Base-by-base conservation (phyloP, 2,329 filamentous ascomycete genomes). In the Coniochaeta hoffmannii region DNA sequence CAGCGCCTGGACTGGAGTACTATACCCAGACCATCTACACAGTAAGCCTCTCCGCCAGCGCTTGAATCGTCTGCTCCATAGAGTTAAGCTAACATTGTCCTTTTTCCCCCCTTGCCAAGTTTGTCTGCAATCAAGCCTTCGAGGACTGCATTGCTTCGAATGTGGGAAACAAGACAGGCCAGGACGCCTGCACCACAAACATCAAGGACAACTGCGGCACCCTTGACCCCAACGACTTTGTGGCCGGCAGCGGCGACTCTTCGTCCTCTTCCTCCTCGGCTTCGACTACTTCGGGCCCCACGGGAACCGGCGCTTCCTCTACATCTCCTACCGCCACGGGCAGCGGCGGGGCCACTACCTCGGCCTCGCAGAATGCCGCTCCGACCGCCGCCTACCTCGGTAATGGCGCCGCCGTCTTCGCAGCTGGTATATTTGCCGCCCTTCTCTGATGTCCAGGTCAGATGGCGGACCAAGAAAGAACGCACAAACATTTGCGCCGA, bases 21-120 rank as follows among this genome's bases (percentile, higher is more conserved):
- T 83, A 80, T 69, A 62, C 59, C 51, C 74, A 81, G 70, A 80
- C 79, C 2, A 69, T 83, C 60, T 74, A 75, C 50, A 73, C 70
- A 56, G 69, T 72, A 62, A 60, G 69, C 26, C n/a, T 61, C 4
- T 36, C 15, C 9, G 12, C 22, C n/a, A 19, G 12, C 50, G 5
- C n/a, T 24, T 11, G 6, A 15, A n/a, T 7, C 35, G 19, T 30
- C 24, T 28, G 8, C 41, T n/a, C 30, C 36, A n/a, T n/a, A n/a
- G n/a, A n/a, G n/a, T n/a, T n/a, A n/a, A 28, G 51, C n/a, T 24
- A 24, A 15, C 41, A 34, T 28, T 32, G 3, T 36, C n/a, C 41
- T 15, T 28, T 28, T 11, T 28, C 7, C 30, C 30, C 30, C 12
- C 22, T 3, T 17, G n/a, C 49, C 38, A 55, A 76, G 74, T 81